Evolutionary conservation across 176 grass and related monocot genomes (phyloP), one percentile per base, ranked within the genome.

Genomic region (Oropetium thomaeum): DNA sequence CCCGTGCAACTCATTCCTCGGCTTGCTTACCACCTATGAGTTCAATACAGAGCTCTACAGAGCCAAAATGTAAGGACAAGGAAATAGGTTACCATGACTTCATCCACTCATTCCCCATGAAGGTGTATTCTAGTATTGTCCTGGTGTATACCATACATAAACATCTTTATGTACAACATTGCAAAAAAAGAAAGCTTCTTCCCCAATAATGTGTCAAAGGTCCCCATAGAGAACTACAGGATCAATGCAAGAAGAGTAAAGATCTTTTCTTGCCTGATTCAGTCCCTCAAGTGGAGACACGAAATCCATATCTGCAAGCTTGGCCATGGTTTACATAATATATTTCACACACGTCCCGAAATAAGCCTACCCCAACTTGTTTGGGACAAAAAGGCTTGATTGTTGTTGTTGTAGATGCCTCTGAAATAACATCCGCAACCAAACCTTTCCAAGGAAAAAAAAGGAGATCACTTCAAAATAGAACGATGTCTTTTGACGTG

Each of bases 141-240:
- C 25, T 20, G 31, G 26, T 74, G 7, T 51, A 58, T 63, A 77
- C 23, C 42, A 72, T 71, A 65, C 67, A 78, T 4, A n/a, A 79
- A n/a, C n/a, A n/a, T n/a, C n/a, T n/a, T 10, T 45, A 38, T 78
- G 44, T 65, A 78, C 75, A 84, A 41, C 26, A 35, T 75, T 9
- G 27, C 26, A 2, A 13, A 41, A 27, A 20, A 35, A 4, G 25
- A 34, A 20, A 71, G 57, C 34, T 78, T 67, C 80, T 74, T 71
- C 26, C 54, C 29, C 54, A 63, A 63, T 39, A 5, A 25, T 23
- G 5, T 8, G 33, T 52, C 39, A 53, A 31, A 76, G 54, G 70
- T 60, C n/a, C 71, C 10, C 23, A 69, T 8, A 17, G 28, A 68
- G n/a, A 25, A 69, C 0, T 60, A 62, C 34, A 70, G 44, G 26